A percentile compares a stretch with the other conserved stretches of the same genome.
These are phyloP conservation scores for Datura wrightii DNA, from an alignment of 257 asterid species.

Conservation along the genomic window DNA sequence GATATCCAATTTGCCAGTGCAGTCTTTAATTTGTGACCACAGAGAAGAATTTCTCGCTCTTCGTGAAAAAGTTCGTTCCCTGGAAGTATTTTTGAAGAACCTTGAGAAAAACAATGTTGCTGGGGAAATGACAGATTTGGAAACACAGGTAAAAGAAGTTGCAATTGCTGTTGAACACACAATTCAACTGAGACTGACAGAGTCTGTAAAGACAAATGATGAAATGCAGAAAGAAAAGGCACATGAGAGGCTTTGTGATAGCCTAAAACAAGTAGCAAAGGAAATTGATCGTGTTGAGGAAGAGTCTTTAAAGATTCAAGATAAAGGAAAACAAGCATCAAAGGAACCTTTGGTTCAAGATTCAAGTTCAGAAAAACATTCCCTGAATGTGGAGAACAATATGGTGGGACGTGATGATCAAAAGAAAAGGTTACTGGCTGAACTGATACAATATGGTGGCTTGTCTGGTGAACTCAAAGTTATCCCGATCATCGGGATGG, in stretches of 20 bases:
- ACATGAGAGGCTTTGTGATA: not conserved
- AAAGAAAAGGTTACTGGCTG: not conserved
- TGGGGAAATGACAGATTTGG: not conserved
- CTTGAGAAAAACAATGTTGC: not conserved
- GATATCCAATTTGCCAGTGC: not conserved
- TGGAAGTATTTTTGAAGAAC: not conserved
- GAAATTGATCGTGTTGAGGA: not conserved
- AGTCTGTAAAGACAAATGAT: not conserved
- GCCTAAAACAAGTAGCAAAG: not conserved
- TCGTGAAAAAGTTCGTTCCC: not conserved
- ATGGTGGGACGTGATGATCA: not conserved
- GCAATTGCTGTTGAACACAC: not conserved
- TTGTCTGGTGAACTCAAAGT: not conserved
- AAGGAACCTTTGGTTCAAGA: not conserved
- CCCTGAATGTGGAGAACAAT: not conserved
- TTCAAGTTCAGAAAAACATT: not conserved
- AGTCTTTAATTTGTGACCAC: not conserved
- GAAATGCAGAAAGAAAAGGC: not conserved
- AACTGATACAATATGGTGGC: not conserved
- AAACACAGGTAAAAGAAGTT: not conserved
- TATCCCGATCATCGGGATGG: no score
- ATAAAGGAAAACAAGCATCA: not conserved
- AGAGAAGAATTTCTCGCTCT: not conserved
- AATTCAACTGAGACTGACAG: not conserved
- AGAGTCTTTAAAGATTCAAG: not conserved